A percentile compares a stretch with the other conserved stretches of the same genome.
Evolutionary conservation across 257 asterid species (phyloP).

Genomic region (Echites panduratus): DNA sequence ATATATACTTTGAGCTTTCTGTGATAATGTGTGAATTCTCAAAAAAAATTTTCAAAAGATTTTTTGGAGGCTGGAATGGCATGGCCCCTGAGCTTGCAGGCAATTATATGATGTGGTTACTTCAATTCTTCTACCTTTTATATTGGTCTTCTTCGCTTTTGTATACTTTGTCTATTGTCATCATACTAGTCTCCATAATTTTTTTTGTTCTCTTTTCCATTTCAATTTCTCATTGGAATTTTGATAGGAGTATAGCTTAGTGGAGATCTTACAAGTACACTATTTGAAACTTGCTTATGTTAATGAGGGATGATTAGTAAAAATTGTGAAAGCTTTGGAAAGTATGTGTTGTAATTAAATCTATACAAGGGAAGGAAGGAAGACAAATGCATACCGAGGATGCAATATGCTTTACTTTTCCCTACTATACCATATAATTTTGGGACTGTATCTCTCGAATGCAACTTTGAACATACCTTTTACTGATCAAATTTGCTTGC

Average conservation of each 20-base stretch:
- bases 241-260: background rate
- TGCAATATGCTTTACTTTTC: background rate
- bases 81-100: too few relatives aligned
- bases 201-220: background rate
- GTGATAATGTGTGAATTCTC: too few relatives aligned
- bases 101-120: constrained; percentile 91
- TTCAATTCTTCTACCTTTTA: constrained; percentile 95
- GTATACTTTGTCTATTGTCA: constrained; percentile 93
- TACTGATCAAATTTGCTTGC: background rate
- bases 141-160: too few relatives aligned
- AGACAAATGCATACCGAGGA: background rate
- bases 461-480: background rate
- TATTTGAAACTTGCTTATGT: background rate
- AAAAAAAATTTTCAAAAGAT: too few relatives aligned
- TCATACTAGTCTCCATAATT: constrained; percentile 48
- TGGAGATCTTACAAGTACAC: background rate
- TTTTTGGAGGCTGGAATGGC: too few relatives aligned
- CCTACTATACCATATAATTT: background rate
- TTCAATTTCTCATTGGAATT: background rate
- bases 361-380: too few relatives aligned
- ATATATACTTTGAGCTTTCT: too few relatives aligned
- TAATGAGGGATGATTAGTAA: background rate
- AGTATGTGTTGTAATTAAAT: too few relatives aligned
- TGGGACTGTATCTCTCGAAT: background rate
- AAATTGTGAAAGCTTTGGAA: too few relatives aligned